Percentiles rank a stretch among this genome's conserved stretches.
Conservation (phyloP, 306 rosid genomes). For the Herpetospermum pedunculosum region DNA sequence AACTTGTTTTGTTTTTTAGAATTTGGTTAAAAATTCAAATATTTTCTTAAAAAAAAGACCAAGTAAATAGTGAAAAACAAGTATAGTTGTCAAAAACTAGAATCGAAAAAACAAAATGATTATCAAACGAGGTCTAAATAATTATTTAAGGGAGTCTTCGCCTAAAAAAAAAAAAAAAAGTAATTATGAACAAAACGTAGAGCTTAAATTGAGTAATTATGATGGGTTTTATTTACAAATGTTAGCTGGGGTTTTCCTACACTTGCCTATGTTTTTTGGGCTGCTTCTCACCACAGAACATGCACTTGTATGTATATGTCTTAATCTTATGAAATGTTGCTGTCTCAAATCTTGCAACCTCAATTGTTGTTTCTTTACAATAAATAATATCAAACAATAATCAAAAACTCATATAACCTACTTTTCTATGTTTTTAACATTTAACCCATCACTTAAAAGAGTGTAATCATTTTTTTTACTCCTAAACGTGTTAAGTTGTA, state of each 20-base stretch:
- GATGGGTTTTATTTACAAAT: not conserved
- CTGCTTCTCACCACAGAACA: constrained; percentile 7
- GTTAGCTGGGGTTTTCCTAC: not conserved
- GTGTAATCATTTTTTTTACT: too few species aligned
- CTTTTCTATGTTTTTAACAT: not conserved
- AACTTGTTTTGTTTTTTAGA: too few species aligned
- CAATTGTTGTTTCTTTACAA: not conserved
- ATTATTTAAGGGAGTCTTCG: too few species aligned
- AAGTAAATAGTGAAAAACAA: too few species aligned
- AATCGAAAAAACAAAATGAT: too few species aligned
- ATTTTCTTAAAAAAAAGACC: too few species aligned
- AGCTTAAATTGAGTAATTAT: not conserved
- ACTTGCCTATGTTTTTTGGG: not conserved
- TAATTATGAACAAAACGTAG: not conserved
- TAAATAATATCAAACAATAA: not conserved
- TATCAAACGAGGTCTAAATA: too few species aligned
- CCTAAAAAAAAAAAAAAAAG: too few species aligned
- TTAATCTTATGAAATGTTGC: constrained; percentile 4
- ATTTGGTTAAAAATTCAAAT: too few species aligned
- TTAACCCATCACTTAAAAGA: not conserved
- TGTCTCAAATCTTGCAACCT: not conserved
- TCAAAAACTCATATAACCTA: not conserved
- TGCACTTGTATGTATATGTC: not conserved
- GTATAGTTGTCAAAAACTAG: too few species aligned
- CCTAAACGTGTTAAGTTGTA: too few species aligned